Base-by-base conservation (phyloP, 805 yeast species). In the Metschnikowia continentalis region DNA sequence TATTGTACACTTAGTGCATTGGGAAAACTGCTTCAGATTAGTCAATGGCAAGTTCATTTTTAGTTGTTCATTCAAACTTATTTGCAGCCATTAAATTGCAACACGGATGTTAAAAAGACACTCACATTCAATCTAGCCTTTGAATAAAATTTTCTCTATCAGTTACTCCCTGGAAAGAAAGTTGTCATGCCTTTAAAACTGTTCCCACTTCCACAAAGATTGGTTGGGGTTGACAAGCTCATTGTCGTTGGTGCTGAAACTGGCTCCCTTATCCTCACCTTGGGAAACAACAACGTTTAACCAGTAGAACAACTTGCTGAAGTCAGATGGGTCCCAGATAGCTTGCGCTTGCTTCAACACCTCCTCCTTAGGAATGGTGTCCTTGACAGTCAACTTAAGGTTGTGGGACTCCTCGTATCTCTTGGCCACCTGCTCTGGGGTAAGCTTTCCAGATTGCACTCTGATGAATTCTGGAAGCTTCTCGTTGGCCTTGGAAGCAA, bases 161-260 rank as follows among this genome's bases (percentile, higher is more conserved):
- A 26, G 11, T 8, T 3, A 26, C 26, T 23, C 26, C 26, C 10
- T 26, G 8, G 2, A 26, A 26, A 2, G 8, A 8, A 26, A 22
- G 23, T 22, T 26, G 2, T 2, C 11, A 26, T 26, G 11, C 11
- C 4, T 26, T 26, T 60, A 64, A 49, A 45, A 72, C 49, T 66
- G 69, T 20, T 65, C 62, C 79, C 80, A 77, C 54, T 69, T 75
- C 71, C 75, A 77, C 33, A 70, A 50, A 1, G 68, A 61, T 59
- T 75, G 77, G 36, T 61, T 63, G 2, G 81, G 80, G 61, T 78
- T 78, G 50, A 78, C 63, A 22, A 73, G 53, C 58, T 78, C 81
- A 45, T 69, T 65, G 39, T 75, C 70, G 49, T 67, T 67, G 1
- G 59, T 47, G 6, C 58, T 52, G 42, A 64, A 67, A 50, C 15